Evolutionary conservation across 1,284 basidiomycete species (phyloP).

Genomic region (Cutaneotrichosporon sp.): DNA sequence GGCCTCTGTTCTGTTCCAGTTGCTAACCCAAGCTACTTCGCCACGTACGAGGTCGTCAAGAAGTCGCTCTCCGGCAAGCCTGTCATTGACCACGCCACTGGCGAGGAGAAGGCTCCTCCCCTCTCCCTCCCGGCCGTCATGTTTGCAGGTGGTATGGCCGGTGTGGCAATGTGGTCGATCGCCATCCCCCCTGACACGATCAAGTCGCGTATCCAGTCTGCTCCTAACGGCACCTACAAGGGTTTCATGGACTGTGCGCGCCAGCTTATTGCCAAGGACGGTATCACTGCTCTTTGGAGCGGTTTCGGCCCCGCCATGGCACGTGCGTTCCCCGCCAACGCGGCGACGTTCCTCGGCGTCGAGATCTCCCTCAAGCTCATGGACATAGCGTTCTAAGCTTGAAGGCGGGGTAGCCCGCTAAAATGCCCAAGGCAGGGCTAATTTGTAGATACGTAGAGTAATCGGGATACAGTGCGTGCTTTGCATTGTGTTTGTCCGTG

Average conservation of each 20-base stretch:
- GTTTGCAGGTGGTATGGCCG: constrained; percentile 88
- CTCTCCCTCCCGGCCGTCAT: constrained; percentile 86
- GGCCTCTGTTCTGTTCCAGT: no score
- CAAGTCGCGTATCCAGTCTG: constrained; percentile 96
- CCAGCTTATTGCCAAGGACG: constrained; percentile 90
- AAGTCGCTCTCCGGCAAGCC: constrained; percentile 61
- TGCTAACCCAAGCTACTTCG: constrained; percentile 76
- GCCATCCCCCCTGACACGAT: constrained; percentile 94
- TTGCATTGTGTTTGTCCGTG: not conserved
- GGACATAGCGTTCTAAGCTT: constrained; percentile 30
- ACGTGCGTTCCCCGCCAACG: constrained; percentile 65
- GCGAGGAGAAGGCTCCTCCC: constrained; percentile 70
- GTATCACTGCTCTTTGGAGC: constrained; percentile 87
- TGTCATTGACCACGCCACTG: constrained; percentile 31
- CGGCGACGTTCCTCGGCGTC: constrained; percentile 53
- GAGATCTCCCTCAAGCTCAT: constrained; percentile 53
- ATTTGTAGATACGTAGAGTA: constrained; percentile 5
- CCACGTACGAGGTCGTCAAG: constrained; percentile 93
- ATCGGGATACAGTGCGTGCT: not conserved
- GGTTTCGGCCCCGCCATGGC: constrained; percentile 97
- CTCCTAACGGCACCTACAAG: constrained; percentile 90
- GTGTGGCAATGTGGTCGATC: constrained; percentile 96
- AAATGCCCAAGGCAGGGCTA: not conserved
- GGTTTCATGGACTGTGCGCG: constrained; percentile 90
- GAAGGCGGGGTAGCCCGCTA: not conserved